Evolutionary conservation across 202 grass and related monocot species (phyloP), one percentile per base, ranked within the genome.

Genomic region (Bolboschoenoplectus hybrid): DNA sequence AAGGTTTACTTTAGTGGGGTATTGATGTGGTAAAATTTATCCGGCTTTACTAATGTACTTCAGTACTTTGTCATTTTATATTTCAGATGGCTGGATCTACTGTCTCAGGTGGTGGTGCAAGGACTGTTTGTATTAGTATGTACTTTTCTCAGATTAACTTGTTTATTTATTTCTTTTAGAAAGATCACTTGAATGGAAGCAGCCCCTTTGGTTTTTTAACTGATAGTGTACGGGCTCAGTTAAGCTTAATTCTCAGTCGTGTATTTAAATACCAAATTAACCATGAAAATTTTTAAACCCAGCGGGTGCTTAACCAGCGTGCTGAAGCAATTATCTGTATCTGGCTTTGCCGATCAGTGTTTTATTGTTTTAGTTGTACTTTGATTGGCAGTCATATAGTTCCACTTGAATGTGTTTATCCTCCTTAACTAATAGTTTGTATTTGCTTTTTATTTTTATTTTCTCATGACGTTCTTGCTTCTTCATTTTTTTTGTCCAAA

Each of bases 71-170:
- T 57, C 32, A 69, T 68, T 67, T 67, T 12, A 1, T 70, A 70
- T 70, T 84, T 68, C 49, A 84, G 82, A 84, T 84, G 82, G 82
- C 63, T 41, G 82, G 82, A 20, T 84, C 46, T 56, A 70, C 35
- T 17, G 82, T 58, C 50, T 84, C 66, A 52, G 49, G 5, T 71
- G 43, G 47, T 6, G 49, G 82, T 4, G 34, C 82, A 53, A 84
- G 51, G 65, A 84, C 51, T 66, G 82, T 84, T 57, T 68, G 63
- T 43, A 69, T 84, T 11, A 71, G 82, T 84, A 35, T 12, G 82
- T 71, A 40, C 20, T 57, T 70, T 71, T 71, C 46, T 84, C 65
- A 57, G 13, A 39, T 83, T 83, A 36, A 19, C 5, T 49, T 51
- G 12, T 52, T 69, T 68, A n/a, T 83, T 12, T 53, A n/a, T 50